A percentile compares a stretch with the other conserved stretches of the same genome.
Conservation (phyloP, 306 rosid genomes). For the Castanea mollissima region DNA sequence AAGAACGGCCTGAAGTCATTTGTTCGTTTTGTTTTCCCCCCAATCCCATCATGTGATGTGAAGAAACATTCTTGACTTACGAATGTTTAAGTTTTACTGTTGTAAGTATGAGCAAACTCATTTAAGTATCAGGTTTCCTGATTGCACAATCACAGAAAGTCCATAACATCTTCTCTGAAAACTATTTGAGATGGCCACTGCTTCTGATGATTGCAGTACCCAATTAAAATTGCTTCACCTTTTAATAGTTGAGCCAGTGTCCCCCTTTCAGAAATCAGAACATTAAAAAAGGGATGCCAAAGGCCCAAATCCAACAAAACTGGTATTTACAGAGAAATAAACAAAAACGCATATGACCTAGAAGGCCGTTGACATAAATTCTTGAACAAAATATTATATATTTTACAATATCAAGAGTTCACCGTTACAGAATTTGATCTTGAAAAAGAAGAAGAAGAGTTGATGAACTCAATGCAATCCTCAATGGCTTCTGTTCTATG, state of each 20-base stretch:
- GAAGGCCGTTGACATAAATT: not conserved
- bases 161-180: not conserved
- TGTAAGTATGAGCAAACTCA: no score
- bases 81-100: no score
- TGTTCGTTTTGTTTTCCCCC: no score
- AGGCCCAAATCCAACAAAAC: not conserved
- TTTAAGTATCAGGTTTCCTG: no score
- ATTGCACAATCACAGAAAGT: not conserved
- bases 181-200: not conserved
- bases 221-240: no score
- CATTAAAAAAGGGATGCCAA: not conserved
- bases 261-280: not conserved
- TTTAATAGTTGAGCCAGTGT: not conserved
- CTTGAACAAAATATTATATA: not conserved
- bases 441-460: slow-evolving; percentile 55
- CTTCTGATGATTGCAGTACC: not conserved
- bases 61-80: no score
- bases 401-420: slow-evolving; percentile 12
- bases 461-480: slow-evolving; percentile 86
- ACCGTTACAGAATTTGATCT: slow-evolving; percentile 50
- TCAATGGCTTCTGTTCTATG: slow-evolving; percentile 71
- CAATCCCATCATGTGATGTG: no score
- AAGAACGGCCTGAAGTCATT: no score
- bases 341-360: not conserved
- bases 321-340: not conserved